Evolutionary conservation across 257 asterid species (phyloP).

Genomic region (Leptodermis oblonga): DNA sequence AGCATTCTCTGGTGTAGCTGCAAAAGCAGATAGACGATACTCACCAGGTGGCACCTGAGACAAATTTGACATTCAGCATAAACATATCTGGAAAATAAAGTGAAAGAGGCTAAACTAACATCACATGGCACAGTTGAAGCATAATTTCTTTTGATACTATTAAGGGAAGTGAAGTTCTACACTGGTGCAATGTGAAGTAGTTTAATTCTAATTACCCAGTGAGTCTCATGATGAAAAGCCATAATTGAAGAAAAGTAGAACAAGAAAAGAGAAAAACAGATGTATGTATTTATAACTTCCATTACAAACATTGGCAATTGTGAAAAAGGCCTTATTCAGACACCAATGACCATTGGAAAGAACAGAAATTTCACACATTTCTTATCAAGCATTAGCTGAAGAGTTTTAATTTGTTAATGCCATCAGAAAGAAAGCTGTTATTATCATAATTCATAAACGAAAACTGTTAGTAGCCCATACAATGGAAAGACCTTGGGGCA

Average conservation of each 20-base stretch:
- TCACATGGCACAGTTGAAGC: background rate
- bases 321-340: background rate
- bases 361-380: background rate
- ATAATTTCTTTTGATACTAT: background rate
- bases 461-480: background rate
- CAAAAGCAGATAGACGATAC: constrained; percentile 84
- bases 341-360: background rate
- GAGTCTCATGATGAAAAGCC: background rate
- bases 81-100: constrained; percentile 9
- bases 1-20: constrained; percentile 72
- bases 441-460: background rate
- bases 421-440: background rate
- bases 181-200: background rate
- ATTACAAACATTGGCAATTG: background rate
- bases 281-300: background rate
- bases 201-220: background rate
- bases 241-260: background rate
- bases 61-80: constrained; percentile 22
- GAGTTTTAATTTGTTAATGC: background rate
- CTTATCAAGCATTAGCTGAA: background rate
- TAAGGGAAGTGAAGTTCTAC: background rate
- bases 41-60: constrained; percentile 89
- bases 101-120: background rate
- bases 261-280: background rate
- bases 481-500: background rate